These are phyloP conservation scores for Eucalyptus sideroxylon DNA, from an alignment of 345 rosid genomes.

Conservation along the genomic window DNA sequence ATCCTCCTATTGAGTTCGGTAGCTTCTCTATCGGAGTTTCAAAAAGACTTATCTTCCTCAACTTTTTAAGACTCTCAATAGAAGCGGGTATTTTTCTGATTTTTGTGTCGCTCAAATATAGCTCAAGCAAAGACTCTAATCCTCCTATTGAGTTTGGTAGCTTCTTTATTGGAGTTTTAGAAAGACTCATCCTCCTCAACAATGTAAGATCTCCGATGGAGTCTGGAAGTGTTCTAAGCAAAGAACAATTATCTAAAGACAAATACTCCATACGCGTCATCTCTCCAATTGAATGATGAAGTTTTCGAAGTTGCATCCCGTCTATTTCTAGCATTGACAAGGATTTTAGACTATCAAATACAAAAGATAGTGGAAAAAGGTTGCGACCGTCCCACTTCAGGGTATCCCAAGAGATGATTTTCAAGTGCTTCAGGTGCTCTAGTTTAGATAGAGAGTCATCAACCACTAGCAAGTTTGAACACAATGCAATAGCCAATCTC, in stretches of 20 bases:
- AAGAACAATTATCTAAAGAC: too few relatives aligned
- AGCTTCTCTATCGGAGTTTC: not conserved
- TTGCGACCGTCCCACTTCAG: too few relatives aligned
- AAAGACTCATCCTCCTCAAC: too few relatives aligned
- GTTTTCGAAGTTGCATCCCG: not conserved
- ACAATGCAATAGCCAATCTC: not conserved
- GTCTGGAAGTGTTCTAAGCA: too few relatives aligned
- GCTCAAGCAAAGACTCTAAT: too few relatives aligned
- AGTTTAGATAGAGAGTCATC: not conserved
- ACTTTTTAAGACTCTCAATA: not conserved
- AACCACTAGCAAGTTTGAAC: not conserved
- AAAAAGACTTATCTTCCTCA: not conserved
- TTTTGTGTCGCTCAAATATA: too few relatives aligned
- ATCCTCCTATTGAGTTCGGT: not conserved
- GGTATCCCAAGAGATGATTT: not conserved
- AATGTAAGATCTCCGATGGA: not conserved
- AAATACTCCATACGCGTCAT: too few relatives aligned
- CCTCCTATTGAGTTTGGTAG: too few relatives aligned
- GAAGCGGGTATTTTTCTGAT: too few relatives aligned
- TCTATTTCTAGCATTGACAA: too few relatives aligned
- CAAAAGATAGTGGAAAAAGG: not conserved
- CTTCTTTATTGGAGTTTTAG: too few relatives aligned
- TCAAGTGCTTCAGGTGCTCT: not conserved
- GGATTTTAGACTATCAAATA: too few relatives aligned
- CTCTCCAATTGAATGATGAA: not conserved